These are phyloP conservation scores for Kwoniella shandongensis DNA, from an alignment of 768 basidiomycete species.

Conservation along the genomic window DNA sequence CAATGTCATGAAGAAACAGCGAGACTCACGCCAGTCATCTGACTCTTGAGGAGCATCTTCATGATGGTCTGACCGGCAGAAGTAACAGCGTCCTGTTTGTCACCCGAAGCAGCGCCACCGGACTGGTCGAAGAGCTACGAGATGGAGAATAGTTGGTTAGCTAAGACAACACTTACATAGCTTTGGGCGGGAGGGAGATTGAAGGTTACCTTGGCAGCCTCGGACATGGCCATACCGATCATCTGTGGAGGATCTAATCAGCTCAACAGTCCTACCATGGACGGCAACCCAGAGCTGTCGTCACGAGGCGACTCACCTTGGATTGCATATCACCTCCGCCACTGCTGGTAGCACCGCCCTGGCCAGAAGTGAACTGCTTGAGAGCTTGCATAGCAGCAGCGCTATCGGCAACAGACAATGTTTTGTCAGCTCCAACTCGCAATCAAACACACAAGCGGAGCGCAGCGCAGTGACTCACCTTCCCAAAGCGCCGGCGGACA, in stretches of 20 bases:
- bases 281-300: neutral
- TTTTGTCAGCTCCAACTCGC: neutral
- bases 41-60: constrained; percentile 67
- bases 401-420: constrained; percentile 48
- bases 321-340: constrained; percentile 59
- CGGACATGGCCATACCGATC: constrained; percentile 82
- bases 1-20: no score
- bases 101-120: constrained; percentile 62
- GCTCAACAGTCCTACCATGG: neutral
- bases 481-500: constrained; percentile 67
- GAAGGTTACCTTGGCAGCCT: constrained; percentile 55
- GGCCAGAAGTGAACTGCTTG: constrained; percentile 67
- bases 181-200: neutral
- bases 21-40: constrained; percentile 49
- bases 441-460: no score
- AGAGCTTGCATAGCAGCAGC: constrained; percentile 72
- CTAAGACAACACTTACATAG: neutral
- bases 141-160: constrained; percentile 28
- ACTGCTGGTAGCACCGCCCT: constrained; percentile 38
- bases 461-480: constrained; percentile 23
- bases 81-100: constrained; percentile 74
- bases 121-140: constrained; percentile 71
- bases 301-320: constrained; percentile 24
- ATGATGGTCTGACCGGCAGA: constrained; percentile 81
- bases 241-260: constrained; percentile 55